Conservation (phyloP, 1,139 yeast genomes). For the Scheffersomyces insectosa region DNA sequence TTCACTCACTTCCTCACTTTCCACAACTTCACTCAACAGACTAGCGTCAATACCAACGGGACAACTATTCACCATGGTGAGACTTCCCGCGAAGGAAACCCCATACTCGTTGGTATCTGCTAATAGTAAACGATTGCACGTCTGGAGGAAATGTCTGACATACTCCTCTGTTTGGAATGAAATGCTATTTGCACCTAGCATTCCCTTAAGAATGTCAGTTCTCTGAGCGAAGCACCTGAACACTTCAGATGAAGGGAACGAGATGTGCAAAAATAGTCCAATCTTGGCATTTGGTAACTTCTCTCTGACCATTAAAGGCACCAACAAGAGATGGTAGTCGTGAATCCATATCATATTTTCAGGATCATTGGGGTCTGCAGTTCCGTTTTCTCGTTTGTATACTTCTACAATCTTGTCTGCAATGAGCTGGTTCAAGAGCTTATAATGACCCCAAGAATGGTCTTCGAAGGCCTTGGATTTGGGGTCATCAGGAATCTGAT, state of each 20-base stretch:
- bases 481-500: constrained; percentile 94
- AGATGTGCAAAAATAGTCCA: constrained; percentile 89
- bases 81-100: constrained; percentile 65
- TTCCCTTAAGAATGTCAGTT: constrained; percentile 71
- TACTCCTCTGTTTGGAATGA: constrained; percentile 92
- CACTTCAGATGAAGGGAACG: constrained; percentile 95
- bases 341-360: constrained; percentile 79
- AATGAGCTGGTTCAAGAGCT: constrained; percentile 69
- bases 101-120: constrained; percentile 82
- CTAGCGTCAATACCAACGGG: constrained; percentile 90
- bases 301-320: constrained; percentile 81
- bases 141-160: constrained; percentile 89
- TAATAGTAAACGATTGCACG: constrained; percentile 78
- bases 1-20: constrained; percentile 53
- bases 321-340: constrained; percentile 87
- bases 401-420: constrained; percentile 72
- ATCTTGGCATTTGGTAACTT: constrained; percentile 80
- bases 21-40: constrained; percentile 49
- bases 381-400: constrained; percentile 54
- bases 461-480: constrained; percentile 93
- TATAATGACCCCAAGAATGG: constrained; percentile 89
- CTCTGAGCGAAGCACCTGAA: constrained; percentile 93
- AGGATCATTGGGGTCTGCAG: constrained; percentile 43
- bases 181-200: constrained; percentile 85
- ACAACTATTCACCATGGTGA: constrained; percentile 63